A percentile compares a stretch with the other conserved stretches of the same genome.
Conservation (phyloP, 2,329 filamentous ascomycete genomes). For the Kalaharituber pfeilii region DNA sequence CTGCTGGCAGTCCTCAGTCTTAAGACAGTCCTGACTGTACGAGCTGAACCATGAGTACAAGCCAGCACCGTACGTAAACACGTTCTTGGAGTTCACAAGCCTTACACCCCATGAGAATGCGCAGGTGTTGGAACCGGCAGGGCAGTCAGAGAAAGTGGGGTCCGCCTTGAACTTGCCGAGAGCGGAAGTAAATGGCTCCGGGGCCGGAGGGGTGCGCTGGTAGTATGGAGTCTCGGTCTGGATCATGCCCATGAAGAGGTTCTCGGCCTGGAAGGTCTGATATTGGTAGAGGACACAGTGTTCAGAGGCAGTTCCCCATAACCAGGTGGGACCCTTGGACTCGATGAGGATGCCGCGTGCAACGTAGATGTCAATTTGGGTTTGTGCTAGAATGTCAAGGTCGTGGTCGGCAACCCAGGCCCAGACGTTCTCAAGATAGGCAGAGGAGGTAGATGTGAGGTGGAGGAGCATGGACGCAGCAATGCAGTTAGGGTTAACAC, state of each 20-base stretch:
- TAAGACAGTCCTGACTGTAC: conserved; percentile 30
- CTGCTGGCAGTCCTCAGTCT: background rate
- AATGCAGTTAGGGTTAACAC: conserved; percentile 25
- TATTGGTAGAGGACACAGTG: conserved; percentile 38
- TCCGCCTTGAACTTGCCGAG: conserved; percentile 13
- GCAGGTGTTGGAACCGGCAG: conserved; percentile 24
- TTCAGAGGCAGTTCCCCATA: conserved; percentile 34
- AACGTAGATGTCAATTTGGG: conserved; percentile 26
- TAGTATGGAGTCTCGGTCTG: conserved; percentile 37
- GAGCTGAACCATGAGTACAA: conserved; percentile 53
- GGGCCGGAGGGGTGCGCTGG: conserved; percentile 32
- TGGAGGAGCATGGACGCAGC: conserved; percentile 30
- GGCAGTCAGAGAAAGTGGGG: conserved; percentile 15
- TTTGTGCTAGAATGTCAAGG: conserved; percentile 21
- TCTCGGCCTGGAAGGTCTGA: conserved; percentile 32
- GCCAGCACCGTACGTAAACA: conserved; percentile 46
- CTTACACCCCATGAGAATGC: conserved; percentile 49
- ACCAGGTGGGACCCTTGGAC: conserved; percentile 24
- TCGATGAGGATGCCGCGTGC: conserved; percentile 28
- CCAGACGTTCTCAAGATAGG: conserved; percentile 35
- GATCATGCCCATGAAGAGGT: conserved; percentile 36
- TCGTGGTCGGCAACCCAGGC: conserved; percentile 33
- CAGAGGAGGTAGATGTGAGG: conserved; percentile 24
- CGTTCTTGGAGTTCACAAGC: conserved; percentile 38
- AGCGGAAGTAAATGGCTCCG: conserved; percentile 31